A percentile compares a stretch with the other conserved stretches of the same genome.
These are phyloP conservation scores for Melanogaster broomeanus DNA, from an alignment of 768 basidiomycete genomes.

Conservation along the genomic window DNA sequence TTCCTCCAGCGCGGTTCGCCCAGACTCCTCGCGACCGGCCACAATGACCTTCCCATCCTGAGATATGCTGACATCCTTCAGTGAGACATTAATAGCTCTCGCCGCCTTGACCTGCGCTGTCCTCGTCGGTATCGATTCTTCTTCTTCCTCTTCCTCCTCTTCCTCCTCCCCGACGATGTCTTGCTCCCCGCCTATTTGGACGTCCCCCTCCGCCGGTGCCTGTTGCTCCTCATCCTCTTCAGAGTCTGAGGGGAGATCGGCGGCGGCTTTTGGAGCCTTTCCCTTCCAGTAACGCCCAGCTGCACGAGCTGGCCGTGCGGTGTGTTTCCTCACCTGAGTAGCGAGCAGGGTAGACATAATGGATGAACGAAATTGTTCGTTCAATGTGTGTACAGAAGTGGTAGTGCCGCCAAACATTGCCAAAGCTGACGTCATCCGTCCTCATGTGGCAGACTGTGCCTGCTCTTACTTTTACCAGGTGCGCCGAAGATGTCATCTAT, in stretches of 20 bases:
- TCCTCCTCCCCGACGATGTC: slow-evolving; percentile 50
- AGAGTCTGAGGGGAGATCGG: slow-evolving; percentile 61
- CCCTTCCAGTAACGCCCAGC: slow-evolving; percentile 90
- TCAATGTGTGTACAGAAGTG: slow-evolving; percentile 13
- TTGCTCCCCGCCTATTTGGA: slow-evolving; percentile 59
- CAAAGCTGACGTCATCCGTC: no score
- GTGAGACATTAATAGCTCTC: slow-evolving; percentile 68
- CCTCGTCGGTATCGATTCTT: slow-evolving; percentile 42
- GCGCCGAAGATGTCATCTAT: no score
- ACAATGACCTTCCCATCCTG: slow-evolving; percentile 79
- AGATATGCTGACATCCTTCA: slow-evolving; percentile 82
- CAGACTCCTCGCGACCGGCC: slow-evolving; percentile 76
- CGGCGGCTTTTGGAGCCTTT: slow-evolving; percentile 78
- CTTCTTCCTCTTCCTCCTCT: slow-evolving; percentile 50
- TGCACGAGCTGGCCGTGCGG: slow-evolving; percentile 75
- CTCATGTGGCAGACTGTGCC: no score
- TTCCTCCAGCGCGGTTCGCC: slow-evolving; percentile 65
- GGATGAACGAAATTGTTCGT: background rate
- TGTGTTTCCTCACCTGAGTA: slow-evolving; percentile 58
- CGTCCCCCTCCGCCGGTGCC: slow-evolving; percentile 52
- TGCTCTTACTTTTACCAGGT: background rate
- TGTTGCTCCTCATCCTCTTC: slow-evolving; percentile 55
- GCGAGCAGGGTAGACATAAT: slow-evolving; percentile 35
- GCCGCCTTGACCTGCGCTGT: slow-evolving; percentile 33
- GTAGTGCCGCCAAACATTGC: no score